Base-by-base conservation (phyloP, 2,329 filamentous ascomycete genomes). In the Exophiala mesophila region DNA sequence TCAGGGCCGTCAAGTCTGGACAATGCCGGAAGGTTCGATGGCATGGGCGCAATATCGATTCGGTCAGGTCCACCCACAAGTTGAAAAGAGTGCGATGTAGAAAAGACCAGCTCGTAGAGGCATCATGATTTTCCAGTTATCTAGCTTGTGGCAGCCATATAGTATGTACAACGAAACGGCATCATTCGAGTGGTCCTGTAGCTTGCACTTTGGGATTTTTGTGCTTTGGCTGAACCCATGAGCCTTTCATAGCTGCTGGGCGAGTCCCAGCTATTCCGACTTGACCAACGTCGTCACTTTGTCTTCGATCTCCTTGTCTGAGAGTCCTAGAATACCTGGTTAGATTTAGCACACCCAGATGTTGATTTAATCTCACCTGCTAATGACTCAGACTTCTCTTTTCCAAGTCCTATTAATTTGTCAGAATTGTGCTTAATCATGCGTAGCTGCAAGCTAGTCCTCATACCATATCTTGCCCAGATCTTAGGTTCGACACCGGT, bases 391-490 rank as follows among this genome's bases (percentile, higher is more conserved):
- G 78, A 74, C 65, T 77, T 80, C 68, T 87, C 82, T 62, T 77
- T 76, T 55, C 82, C 82, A 50, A 80, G 76, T 44, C 80, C 80
- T 84, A 55, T 39, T 12, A 38, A 28, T 41, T 56, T 52, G 56
- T 60, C 38, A 33, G 26, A 36, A 26, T 30, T 24, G 21, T 19
- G 13, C 20, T 17, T 7, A 21, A 15, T 24, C 10, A 15, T 23
- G 24, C 12, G 24, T 29, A 38, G 10, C 8, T 18, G 20, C 26
- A 23, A 38, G 18, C 32, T 13, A 17, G 17, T 39, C 31, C 33
- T 43, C 80, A 59, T 67, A 94, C 88, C 90, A 64, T 94, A 98
- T 81, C 92, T 78, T 56, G 90, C 89, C 68, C 84, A 97, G 52
- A 98, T 80, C 66, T 80, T 84, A 53, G 92, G 90, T 63, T 85